Percentiles rank a stretch among this genome's conserved stretches.
These are phyloP conservation scores for Russula dissimulans DNA, from an alignment of 768 basidiomycete species.

Conservation along the genomic window DNA sequence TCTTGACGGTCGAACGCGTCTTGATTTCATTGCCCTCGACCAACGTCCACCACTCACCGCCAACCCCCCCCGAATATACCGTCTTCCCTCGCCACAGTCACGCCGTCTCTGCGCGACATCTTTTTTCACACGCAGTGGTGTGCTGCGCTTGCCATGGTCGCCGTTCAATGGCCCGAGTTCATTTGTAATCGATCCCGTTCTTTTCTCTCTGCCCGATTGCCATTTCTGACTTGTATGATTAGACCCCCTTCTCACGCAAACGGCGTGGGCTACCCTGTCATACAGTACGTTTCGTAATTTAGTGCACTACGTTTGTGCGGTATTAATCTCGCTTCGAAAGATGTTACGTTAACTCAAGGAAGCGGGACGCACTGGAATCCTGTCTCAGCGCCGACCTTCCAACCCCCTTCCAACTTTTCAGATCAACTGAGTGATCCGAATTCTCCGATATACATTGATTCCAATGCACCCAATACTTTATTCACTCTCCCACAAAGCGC, in stretches of 20 bases:
- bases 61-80: neutral
- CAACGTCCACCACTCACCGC: neutral
- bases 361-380: slow-evolving; percentile 58
- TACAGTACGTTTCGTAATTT: slow-evolving; percentile 44
- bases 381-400: slow-evolving; percentile 43
- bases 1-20: neutral
- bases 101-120: slow-evolving; percentile 87
- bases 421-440: slow-evolving; percentile 60
- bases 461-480: slow-evolving; percentile 56
- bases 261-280: slow-evolving; percentile 78
- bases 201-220: slow-evolving; percentile 16
- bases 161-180: slow-evolving; percentile 91
- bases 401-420: slow-evolving; percentile 61
- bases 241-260: slow-evolving; percentile 88
- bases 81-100: slow-evolving; percentile 40
- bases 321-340: slow-evolving; percentile 30
- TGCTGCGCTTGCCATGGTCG: slow-evolving; percentile 81
- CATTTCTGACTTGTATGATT: neutral
- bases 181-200: slow-evolving; percentile 49
- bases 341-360: slow-evolving; percentile 59
- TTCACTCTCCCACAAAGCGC: slow-evolving; percentile 58
- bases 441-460: slow-evolving; percentile 74
- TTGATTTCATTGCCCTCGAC: neutral
- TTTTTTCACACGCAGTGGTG: slow-evolving; percentile 93
- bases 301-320: neutral